Evolutionary conservation across 805 yeast genomes (phyloP).

Genomic region (Candida multigemmis): DNA sequence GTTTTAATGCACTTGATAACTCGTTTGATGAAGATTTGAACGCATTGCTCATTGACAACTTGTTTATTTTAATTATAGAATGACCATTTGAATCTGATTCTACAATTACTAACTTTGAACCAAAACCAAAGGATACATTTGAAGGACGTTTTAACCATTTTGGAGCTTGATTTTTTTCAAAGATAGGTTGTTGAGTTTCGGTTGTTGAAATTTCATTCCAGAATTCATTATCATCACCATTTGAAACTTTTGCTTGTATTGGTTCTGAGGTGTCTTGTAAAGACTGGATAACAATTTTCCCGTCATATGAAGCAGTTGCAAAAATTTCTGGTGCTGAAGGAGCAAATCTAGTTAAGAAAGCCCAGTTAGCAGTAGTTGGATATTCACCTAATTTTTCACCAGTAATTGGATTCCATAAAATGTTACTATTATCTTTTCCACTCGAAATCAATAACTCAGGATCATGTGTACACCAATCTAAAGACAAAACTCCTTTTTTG

Average conservation of each 20-base stretch:
- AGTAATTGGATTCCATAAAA: constrained; percentile 81
- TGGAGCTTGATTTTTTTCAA: constrained; percentile 75
- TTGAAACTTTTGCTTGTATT: constrained; percentile 30
- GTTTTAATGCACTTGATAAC: constrained; percentile 49
- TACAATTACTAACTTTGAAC: constrained; percentile 73
- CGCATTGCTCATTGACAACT: constrained; percentile 28
- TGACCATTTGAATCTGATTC: constrained; percentile 28
- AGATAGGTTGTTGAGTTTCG: constrained; percentile 66
- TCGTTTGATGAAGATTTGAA: constrained; percentile 24
- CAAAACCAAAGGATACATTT: constrained; percentile 83
- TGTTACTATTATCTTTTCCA: constrained; percentile 83
- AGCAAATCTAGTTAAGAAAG: constrained; percentile 81
- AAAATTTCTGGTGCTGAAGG: constrained; percentile 83
- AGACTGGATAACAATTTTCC: constrained; percentile 71
- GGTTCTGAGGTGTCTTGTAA: constrained; percentile 78
- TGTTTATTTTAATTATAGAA: constrained; percentile 34
- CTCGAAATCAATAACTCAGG: constrained; percentile 72
- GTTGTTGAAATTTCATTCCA: constrained; percentile 72
- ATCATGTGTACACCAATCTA: constrained; percentile 92
- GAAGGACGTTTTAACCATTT: constrained; percentile 73
- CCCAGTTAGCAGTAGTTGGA: constrained; percentile 92
- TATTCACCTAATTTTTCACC: constrained; percentile 74
- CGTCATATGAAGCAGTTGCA: constrained; percentile 84
- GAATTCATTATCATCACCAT: constrained; percentile 61
- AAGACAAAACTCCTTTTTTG: constrained; percentile 75